Conservation (phyloP, 441 rosid genomes). For the Viola pubescens region DNA sequence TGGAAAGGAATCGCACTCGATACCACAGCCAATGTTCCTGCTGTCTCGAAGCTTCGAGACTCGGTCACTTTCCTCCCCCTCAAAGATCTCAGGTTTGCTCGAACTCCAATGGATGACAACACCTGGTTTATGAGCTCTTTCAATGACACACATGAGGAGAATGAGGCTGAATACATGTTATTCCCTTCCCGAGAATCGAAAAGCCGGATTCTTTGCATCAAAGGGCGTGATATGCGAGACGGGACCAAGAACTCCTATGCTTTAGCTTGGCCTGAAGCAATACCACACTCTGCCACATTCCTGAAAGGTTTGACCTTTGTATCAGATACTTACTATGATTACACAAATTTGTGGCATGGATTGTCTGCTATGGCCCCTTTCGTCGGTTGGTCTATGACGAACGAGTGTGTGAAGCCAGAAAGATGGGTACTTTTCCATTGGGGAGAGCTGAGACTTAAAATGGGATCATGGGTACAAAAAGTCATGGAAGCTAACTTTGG, state of each 20-base stretch:
- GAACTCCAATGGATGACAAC: conserved; percentile 29
- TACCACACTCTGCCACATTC: conserved; percentile 31
- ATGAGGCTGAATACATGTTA: conserved; percentile 30
- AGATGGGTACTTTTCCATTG: conserved; percentile 41
- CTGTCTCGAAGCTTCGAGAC: conserved; percentile 26
- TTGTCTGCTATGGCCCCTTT: conserved; percentile 33
- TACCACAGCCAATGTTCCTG: neutral
- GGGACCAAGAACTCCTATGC: conserved; percentile 44
- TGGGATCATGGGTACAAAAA: conserved; percentile 33
- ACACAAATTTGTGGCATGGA: conserved; percentile 38
- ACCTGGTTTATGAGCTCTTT: conserved; percentile 58
- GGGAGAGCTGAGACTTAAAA: conserved; percentile 33
- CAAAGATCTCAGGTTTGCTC: conserved; percentile 31
- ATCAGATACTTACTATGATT: conserved; percentile 36
- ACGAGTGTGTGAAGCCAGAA: conserved; percentile 25
- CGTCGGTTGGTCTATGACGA: conserved; percentile 29
- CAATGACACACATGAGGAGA: conserved; percentile 26
- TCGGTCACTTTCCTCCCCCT: conserved; percentile 41
- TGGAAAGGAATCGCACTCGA: conserved; percentile 12
- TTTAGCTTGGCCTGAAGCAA: conserved; percentile 38
- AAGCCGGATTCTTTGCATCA: conserved; percentile 34
- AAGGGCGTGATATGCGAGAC: conserved; percentile 20
- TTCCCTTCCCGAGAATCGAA: conserved; percentile 42
- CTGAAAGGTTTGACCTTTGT: conserved; percentile 36
- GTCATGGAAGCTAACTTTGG: conserved; percentile 33